Conservation (phyloP, 139 green algal species). For the Chlorella sp. region DNA sequence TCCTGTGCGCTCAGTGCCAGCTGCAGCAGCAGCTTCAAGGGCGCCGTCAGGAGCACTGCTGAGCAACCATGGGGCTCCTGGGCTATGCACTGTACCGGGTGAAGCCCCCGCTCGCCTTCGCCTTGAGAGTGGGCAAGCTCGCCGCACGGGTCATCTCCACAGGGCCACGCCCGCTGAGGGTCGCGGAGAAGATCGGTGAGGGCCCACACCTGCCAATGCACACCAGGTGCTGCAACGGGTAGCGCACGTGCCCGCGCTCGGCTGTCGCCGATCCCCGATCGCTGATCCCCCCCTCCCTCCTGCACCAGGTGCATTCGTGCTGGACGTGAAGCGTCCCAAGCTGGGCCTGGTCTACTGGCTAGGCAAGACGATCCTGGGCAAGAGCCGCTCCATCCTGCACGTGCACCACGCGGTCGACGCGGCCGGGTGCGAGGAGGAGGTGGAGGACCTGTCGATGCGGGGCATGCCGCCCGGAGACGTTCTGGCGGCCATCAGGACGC, state of each 20-base stretch:
- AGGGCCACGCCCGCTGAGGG: not conserved
- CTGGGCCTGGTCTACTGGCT: not conserved
- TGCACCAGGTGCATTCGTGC: not conserved
- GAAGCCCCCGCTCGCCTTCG: not conserved
- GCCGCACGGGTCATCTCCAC: too few relatives aligned
- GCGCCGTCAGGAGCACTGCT: too few relatives aligned
- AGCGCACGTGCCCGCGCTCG: too few relatives aligned
- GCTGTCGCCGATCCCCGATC: not conserved
- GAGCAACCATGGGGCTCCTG: not conserved
- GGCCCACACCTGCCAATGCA: not conserved
- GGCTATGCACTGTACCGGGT: not conserved
- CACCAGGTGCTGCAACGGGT: not conserved
- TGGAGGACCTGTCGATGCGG: too few relatives aligned
- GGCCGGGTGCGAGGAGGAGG: too few relatives aligned
- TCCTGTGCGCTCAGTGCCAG: too few relatives aligned
- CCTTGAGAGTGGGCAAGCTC: not conserved
- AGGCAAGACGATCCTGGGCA: too few relatives aligned
- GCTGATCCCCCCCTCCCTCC: not conserved
- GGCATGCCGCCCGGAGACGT: too few relatives aligned
- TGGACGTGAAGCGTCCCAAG: not conserved
- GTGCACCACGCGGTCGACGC: too few relatives aligned
- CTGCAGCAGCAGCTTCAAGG: too few relatives aligned
- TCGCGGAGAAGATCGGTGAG: not conserved
- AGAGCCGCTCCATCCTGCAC: too few relatives aligned
- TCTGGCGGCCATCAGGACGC: too few relatives aligned